These are phyloP conservation scores for Canna indica DNA, from an alignment of 176 grass and related monocot species.

Conservation along the genomic window DNA sequence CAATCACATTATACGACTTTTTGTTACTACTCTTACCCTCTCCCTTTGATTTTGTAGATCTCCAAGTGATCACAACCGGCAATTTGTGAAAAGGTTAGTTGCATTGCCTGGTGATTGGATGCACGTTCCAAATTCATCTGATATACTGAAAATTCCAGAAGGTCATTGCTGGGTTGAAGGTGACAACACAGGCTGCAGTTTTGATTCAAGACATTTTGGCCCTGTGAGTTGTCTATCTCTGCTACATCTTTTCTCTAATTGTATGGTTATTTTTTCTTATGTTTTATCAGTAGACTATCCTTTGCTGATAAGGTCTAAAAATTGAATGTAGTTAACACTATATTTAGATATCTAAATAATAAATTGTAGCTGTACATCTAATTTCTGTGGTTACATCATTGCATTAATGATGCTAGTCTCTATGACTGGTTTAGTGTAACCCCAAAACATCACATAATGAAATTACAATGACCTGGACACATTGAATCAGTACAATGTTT, in stretches of 20 bases:
- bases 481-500: background rate
- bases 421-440: background rate
- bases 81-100: constrained; percentile 50
- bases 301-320: background rate
- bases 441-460: background rate
- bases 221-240: constrained; percentile 35
- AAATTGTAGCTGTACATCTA: background rate
- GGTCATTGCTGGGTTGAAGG: constrained; percentile 88
- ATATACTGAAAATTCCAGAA: constrained; percentile 47
- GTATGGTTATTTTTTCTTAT: background rate
- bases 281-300: background rate
- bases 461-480: background rate
- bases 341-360: background rate
- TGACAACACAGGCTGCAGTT: constrained; percentile 38
- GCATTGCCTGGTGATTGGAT: constrained; percentile 75
- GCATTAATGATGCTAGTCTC: background rate
- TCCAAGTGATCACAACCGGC: constrained; percentile 22
- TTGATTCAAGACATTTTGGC: constrained; percentile 49
- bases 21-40: background rate
- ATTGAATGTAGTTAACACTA: background rate
- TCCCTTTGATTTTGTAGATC: constrained; percentile 26
- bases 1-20: background rate
- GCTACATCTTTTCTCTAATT: background rate
- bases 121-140: constrained; percentile 35
- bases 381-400: background rate